Conservation (phyloP, 2,329 filamentous ascomycete genomes). For the Colletotrichum karsti region DNA sequence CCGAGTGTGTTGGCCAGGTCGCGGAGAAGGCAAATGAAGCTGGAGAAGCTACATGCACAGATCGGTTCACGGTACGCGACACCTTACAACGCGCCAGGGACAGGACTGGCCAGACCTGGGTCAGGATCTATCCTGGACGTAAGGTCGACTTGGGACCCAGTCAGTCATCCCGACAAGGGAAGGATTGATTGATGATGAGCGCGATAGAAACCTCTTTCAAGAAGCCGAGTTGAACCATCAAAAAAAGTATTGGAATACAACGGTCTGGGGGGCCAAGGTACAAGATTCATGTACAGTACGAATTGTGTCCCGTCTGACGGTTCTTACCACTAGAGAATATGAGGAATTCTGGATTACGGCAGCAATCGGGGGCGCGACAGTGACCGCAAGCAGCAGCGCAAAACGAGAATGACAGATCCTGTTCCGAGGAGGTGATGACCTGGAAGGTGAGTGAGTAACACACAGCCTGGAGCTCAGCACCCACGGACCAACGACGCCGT, state of each 20-base stretch:
- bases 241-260: conserved; percentile 24
- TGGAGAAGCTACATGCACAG: conserved; percentile 25
- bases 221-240: conserved; percentile 1
- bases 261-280: conserved; percentile 1
- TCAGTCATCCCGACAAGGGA: conserved; percentile 2
- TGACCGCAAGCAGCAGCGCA: not conserved
- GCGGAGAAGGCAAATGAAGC: conserved; percentile 28
- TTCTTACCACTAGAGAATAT: not conserved
- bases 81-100: conserved; percentile 7
- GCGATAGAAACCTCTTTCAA: conserved; percentile 9
- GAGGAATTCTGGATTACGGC: not conserved
- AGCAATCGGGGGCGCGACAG: not conserved
- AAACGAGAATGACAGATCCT: not conserved
- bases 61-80: conserved; percentile 23
- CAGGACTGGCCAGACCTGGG: conserved; percentile 5
- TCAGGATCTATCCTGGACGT: conserved; percentile 4
- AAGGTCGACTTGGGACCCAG: conserved; percentile 1
- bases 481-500: conserved; percentile 3
- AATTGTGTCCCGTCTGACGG: not conserved
- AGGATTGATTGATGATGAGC: conserved; percentile 18
- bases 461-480: not conserved
- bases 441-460: not conserved
- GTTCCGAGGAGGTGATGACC: no score
- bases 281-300: conserved; percentile 6
- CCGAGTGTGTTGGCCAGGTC: conserved; percentile 26